These are phyloP conservation scores for Neonectria punicea DNA, from an alignment of 2,329 filamentous ascomycete species.

Conservation along the genomic window DNA sequence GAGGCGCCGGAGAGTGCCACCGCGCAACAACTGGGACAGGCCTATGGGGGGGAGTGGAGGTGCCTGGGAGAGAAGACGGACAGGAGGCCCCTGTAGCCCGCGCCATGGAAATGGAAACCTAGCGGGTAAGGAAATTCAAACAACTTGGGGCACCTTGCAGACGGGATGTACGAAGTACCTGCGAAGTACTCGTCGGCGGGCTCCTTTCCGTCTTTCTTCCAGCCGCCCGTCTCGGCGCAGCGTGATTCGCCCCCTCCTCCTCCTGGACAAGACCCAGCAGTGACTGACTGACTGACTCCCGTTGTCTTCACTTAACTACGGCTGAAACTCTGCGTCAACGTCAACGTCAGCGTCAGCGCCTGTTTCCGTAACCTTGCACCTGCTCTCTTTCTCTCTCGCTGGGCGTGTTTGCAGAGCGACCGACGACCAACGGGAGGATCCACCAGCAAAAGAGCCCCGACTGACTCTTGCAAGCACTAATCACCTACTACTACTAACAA, in stretches of 20 bases:
- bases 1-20: slow-evolving; percentile 1
- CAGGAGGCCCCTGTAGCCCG: not conserved
- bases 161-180: not conserved
- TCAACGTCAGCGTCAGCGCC: slow-evolving; percentile 2
- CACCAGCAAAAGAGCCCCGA: not conserved
- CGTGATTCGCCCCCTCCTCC: slow-evolving; percentile 11
- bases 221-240: slow-evolving; percentile 7
- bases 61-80: not conserved
- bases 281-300: not conserved
- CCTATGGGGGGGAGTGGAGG: not conserved
- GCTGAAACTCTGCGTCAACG: slow-evolving; percentile 10
- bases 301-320: not conserved
- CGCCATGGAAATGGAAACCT: not conserved
- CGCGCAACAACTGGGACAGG: not conserved
- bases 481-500: too few species aligned
- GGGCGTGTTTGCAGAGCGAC: not conserved
- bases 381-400: not conserved
- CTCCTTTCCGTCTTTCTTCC: slow-evolving; percentile 5
- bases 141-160: not conserved
- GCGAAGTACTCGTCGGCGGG: slow-evolving; percentile 7
- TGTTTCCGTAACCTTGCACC: not conserved
- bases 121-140: not conserved
- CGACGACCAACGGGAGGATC: not conserved
- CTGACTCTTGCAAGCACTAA: not conserved
- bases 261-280: not conserved